Percentiles rank a stretch among this genome's conserved stretches.
phyloP scores from a whole-genome alignment of 352 stramenopile species.

The Blastocystis sp. region DNA sequence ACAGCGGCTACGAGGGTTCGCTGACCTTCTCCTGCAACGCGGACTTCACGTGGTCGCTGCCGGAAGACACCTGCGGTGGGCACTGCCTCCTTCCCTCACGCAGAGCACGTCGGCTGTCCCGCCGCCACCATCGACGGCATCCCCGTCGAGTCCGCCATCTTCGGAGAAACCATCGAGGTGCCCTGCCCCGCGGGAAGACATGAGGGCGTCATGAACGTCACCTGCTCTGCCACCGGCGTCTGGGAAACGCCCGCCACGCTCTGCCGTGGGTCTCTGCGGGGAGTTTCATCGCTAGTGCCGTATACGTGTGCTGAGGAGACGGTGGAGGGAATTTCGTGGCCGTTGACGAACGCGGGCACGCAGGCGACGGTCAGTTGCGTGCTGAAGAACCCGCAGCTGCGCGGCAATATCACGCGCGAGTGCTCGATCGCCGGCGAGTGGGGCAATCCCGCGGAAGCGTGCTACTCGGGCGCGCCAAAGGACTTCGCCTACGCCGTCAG shows the following conservation, averaged over 20 bases:
- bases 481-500: background rate
- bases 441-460: background rate
- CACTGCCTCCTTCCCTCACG: background rate
- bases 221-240: background rate
- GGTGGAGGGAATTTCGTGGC: background rate
- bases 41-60: background rate
- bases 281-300: background rate
- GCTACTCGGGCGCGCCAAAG: background rate
- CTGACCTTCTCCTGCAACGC: background rate
- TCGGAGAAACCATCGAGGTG: background rate
- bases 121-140: background rate
- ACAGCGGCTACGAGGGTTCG: background rate
- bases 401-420: background rate
- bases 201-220: background rate
- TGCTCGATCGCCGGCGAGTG: constrained; percentile 10
- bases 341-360: background rate
- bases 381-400: background rate
- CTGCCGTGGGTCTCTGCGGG: background rate
- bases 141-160: background rate
- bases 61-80: background rate
- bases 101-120: background rate
- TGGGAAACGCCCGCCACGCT: background rate
- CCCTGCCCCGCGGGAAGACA: background rate
- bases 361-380: background rate
- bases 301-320: background rate